phyloP scores from a whole-genome alignment of 768 basidiomycete genomes.

The Serendipita sp. region DNA sequence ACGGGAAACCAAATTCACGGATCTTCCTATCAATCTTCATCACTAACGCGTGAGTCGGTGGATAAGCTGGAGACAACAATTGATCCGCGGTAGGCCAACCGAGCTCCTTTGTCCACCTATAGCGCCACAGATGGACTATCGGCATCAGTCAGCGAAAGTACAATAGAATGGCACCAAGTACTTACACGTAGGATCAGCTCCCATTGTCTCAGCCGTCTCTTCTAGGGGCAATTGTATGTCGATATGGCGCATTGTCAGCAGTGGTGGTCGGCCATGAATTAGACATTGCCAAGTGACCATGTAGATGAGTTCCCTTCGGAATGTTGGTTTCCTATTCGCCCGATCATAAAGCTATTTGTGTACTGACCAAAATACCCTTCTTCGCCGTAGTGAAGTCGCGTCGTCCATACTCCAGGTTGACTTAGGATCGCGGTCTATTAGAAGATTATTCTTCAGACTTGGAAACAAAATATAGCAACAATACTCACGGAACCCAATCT shows the following conservation, averaged over 20 bases:
- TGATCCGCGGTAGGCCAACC: neutral
- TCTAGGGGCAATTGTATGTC: neutral
- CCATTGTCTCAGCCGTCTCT: neutral
- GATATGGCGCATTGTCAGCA: neutral
- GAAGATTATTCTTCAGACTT: neutral
- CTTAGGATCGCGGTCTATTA: neutral
- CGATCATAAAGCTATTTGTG: no score
- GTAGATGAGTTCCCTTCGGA: neutral
- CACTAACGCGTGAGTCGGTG: slow-evolving; percentile 2
- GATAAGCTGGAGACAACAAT: neutral
- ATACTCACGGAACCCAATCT: slow-evolving; percentile 4
- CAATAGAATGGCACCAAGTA: neutral
- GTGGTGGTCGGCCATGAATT: slow-evolving; percentile 1
- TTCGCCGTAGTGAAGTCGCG: neutral
- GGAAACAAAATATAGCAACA: neutral
- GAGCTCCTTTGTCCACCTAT: slow-evolving; percentile 4
- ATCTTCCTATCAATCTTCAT: slow-evolving; percentile 8
- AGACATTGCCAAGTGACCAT: slow-evolving; percentile 5
- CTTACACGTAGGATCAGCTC: slow-evolving; percentile 1
- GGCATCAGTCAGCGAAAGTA: neutral
- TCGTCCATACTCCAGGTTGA: slow-evolving; percentile 5
- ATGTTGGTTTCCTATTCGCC: neutral
- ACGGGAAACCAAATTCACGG: slow-evolving; percentile 1
- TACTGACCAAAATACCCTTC: slow-evolving; percentile 1
- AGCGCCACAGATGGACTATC: neutral